Conservation (phyloP, 352 stramenopile genomes). For the Phytophthora sp. region DNA sequence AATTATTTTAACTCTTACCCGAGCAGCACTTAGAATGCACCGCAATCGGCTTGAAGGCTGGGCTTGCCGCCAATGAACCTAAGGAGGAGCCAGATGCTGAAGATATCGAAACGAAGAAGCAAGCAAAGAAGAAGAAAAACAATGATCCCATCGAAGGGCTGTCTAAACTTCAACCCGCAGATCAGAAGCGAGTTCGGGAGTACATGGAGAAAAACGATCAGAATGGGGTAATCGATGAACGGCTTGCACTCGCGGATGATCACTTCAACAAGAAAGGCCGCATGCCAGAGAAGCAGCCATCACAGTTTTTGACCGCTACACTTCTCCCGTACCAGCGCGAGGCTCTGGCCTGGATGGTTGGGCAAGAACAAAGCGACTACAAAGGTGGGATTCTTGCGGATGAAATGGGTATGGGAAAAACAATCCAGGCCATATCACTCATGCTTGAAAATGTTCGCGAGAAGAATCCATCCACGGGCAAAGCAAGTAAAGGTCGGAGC, state of each 20-base stretch:
- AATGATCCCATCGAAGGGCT: constrained; percentile 61
- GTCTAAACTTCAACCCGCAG: constrained; percentile 35
- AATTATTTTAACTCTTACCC: neutral
- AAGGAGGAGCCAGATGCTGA: constrained; percentile 16
- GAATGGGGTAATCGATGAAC: constrained; percentile 68
- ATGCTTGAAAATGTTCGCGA: constrained; percentile 93
- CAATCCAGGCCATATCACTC: constrained; percentile 96
- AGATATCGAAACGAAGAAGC: constrained; percentile 12
- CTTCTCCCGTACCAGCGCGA: constrained; percentile 99
- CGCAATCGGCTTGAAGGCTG: constrained; percentile 23
- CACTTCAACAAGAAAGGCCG: constrained; percentile 76
- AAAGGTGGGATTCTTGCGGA: constrained; percentile 97
- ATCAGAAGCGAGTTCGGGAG: constrained; percentile 52
- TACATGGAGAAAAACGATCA: constrained; percentile 70
- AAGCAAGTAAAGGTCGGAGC: constrained; percentile 12
- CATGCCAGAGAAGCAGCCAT: constrained; percentile 76
- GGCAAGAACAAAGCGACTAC: constrained; percentile 92
- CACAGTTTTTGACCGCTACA: constrained; percentile 75
- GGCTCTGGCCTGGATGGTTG: constrained; percentile 95
- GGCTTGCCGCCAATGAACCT: constrained; percentile 12
- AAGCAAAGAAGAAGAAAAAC: constrained; percentile 5
- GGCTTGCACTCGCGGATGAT: constrained; percentile 65
- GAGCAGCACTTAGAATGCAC: constrained; percentile 47
- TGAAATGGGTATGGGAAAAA: constrained; percentile 99
- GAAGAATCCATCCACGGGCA: constrained; percentile 2